Conservation (phyloP, 257 asterid species). For the Knoxia roxburghii region DNA sequence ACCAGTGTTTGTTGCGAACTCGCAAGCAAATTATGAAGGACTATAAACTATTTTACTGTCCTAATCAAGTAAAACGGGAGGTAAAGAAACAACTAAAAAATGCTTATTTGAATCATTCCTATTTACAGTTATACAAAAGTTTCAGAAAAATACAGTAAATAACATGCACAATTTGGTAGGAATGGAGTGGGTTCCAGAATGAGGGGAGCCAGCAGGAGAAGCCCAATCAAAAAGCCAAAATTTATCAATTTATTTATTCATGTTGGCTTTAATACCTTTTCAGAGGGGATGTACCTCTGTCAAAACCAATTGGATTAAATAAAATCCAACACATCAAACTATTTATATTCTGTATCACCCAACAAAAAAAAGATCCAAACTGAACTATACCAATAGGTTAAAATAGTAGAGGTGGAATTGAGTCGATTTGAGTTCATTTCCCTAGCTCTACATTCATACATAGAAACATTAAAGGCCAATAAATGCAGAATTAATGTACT, state of each 20-base stretch:
- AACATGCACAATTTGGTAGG: too few relatives aligned
- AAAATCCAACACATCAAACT: not conserved
- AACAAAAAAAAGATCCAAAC: not conserved
- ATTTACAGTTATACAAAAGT: too few relatives aligned
- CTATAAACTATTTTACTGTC: too few relatives aligned
- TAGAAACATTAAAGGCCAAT: not conserved
- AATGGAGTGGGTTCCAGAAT: not conserved
- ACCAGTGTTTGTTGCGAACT: too few relatives aligned
- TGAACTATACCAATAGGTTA: not conserved
- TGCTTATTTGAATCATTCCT: too few relatives aligned
- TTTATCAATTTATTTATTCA: too few relatives aligned
- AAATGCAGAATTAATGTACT: not conserved
- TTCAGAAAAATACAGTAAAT: too few relatives aligned
- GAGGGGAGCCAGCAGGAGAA: not conserved
- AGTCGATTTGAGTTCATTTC: not conserved
- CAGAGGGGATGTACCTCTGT: not conserved
- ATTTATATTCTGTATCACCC: not conserved
- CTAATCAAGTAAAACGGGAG: too few relatives aligned
- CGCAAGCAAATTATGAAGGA: too few relatives aligned
- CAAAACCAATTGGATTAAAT: not conserved
- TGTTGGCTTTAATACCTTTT: not conserved
- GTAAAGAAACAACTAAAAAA: too few relatives aligned
- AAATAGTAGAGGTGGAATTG: not conserved
- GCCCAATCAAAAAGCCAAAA: not conserved
- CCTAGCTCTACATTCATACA: not conserved